Conservation (phyloP, 192 early-diverging fungal species). For the Linnemannia exigua region DNA sequence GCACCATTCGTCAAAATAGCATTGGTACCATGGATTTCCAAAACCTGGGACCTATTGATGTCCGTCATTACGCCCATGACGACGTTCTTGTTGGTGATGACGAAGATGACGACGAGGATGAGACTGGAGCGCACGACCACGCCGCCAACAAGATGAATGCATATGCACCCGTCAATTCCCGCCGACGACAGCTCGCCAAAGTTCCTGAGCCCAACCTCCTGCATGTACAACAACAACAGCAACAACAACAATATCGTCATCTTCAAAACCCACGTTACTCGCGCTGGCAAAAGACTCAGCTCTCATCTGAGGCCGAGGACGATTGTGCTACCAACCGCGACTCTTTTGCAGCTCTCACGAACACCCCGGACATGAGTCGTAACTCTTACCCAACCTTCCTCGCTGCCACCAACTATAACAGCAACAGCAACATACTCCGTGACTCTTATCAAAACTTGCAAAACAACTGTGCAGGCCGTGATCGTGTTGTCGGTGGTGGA, state of each 20-base stretch:
- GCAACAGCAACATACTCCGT: no score
- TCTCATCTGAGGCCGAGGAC: constrained; percentile 38
- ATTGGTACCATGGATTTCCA: not conserved
- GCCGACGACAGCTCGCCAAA: not conserved
- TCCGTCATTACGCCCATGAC: not conserved
- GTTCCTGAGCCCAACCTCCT: not conserved
- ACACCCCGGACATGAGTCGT: constrained; percentile 8
- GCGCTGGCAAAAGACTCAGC: constrained; percentile 49
- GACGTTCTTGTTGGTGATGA: not conserved
- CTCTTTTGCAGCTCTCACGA: constrained; percentile 15
- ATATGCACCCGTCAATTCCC: not conserved
- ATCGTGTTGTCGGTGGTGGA: not conserved
- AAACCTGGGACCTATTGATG: not conserved
- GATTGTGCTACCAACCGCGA: constrained; percentile 25
- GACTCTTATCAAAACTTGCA: constrained; percentile 15
- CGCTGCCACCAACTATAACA: not conserved
- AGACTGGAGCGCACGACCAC: not conserved
- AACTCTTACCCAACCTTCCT: not conserved
- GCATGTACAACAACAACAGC: not conserved
- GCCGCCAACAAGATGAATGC: not conserved
- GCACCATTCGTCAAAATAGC: not conserved
- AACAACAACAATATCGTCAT: no score
- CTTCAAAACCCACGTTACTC: constrained; percentile 2
- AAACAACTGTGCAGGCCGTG: not conserved
- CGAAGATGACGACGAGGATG: constrained; percentile 1